phyloP scores from a whole-genome alignment of 768 basidiomycete species.

The Leccinum subtestaceum region DNA sequence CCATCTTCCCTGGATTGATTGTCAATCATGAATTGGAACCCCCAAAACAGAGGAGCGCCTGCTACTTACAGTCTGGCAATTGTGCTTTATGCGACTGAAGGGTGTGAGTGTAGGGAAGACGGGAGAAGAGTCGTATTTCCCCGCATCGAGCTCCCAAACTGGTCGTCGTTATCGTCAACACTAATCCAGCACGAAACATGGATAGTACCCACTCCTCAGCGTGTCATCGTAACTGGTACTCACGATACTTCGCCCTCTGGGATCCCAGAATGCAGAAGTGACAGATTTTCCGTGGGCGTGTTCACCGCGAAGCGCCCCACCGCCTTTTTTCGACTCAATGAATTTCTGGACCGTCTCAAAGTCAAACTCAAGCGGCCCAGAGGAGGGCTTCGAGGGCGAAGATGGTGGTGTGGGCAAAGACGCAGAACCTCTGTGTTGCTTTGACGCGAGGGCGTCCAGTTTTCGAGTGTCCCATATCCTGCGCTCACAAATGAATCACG shows the following conservation, averaged over 20 bases:
- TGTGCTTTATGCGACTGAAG: conserved; percentile 60
- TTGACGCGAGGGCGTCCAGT: conserved; percentile 42
- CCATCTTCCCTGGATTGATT: conserved; percentile 66
- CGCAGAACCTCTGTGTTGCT: conserved; percentile 13
- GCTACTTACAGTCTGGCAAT: conserved; percentile 71
- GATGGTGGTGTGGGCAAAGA: conserved; percentile 30
- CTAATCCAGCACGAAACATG: background rate
- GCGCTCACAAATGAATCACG: conserved; percentile 1
- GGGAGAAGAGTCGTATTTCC: conserved; percentile 42
- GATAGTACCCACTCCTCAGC: conserved; percentile 53
- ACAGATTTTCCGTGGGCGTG: conserved; percentile 73
- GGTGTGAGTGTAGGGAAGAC: conserved; percentile 64
- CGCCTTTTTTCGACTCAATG: conserved; percentile 49
- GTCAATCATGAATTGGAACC: background rate
- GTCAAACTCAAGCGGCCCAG: conserved; percentile 32
- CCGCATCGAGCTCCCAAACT: conserved; percentile 78
- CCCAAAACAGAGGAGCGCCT: background rate
- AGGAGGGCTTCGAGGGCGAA: conserved; percentile 4
- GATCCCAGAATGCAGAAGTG: conserved; percentile 85
- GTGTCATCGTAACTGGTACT: conserved; percentile 85
- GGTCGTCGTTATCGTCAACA: conserved; percentile 10
- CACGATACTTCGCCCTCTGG: conserved; percentile 71
- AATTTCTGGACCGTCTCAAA: conserved; percentile 48
- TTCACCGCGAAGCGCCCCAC: conserved; percentile 57
- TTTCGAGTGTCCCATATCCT: conserved; percentile 84